Conservation (phyloP, 2,329 filamentous ascomycete genomes). For the Ceratocystis albifundus region DNA sequence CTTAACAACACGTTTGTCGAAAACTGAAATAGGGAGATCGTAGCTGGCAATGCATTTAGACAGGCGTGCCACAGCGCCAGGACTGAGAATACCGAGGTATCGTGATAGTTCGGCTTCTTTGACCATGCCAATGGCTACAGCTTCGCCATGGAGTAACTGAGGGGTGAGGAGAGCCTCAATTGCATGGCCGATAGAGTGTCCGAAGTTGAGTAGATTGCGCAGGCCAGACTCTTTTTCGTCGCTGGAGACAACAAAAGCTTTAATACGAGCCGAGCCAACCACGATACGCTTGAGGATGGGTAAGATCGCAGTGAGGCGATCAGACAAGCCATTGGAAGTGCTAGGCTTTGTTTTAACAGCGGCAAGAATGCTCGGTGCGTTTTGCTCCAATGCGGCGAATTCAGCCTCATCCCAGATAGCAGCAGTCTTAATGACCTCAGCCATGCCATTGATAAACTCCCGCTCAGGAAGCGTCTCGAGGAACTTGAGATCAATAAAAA, state of each 20-base stretch:
- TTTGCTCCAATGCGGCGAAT: constrained; percentile 72
- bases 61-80: constrained; percentile 77
- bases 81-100: constrained; percentile 72
- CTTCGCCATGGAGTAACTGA: constrained; percentile 89
- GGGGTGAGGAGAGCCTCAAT: constrained; percentile 92
- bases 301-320: constrained; percentile 58
- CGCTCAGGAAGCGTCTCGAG: constrained; percentile 78
- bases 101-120: constrained; percentile 91
- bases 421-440: constrained; percentile 93
- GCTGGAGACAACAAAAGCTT: constrained; percentile 84
- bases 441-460: constrained; percentile 98
- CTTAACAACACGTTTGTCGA: constrained; percentile 70
- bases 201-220: constrained; percentile 91
- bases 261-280: constrained; percentile 79
- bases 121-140: constrained; percentile 95
- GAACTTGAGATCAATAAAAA: constrained; percentile 90
- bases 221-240: constrained; percentile 92
- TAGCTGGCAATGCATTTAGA: constrained; percentile 93
- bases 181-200: constrained; percentile 94
- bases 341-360: constrained; percentile 32
- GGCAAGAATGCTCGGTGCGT: constrained; percentile 60
- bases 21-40: constrained; percentile 71
- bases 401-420: constrained; percentile 89
- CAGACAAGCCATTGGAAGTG: constrained; percentile 27
- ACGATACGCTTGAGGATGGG: constrained; percentile 67